A percentile compares a stretch with the other conserved stretches of the same genome.
Conservation (phyloP, 352 stramenopile genomes). For the Peronosclerospora sorghi region DNA sequence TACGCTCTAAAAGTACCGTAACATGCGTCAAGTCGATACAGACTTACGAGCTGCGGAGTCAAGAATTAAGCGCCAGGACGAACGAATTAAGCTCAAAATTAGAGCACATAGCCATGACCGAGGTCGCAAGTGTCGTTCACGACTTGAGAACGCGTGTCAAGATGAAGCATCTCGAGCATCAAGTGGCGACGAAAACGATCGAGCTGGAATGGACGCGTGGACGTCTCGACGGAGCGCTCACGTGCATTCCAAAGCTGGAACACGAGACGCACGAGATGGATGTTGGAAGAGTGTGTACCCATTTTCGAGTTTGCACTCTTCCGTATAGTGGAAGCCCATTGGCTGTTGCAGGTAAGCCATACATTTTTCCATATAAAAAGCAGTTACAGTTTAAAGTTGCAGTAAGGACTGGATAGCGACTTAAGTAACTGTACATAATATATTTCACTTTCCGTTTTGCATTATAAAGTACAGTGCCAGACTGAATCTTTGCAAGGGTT, state of each 20-base stretch:
- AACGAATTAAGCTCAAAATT: constrained; percentile 11
- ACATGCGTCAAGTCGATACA: constrained; percentile 24
- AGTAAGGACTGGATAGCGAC: no score
- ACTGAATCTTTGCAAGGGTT: no score
- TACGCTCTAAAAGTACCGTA: constrained; percentile 7
- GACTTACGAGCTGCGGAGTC: constrained; percentile 21
- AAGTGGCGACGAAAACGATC: constrained; percentile 5
- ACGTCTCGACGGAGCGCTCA: constrained; percentile 10
- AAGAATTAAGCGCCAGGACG: constrained; percentile 11
- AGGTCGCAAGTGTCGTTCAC: constrained; percentile 24
- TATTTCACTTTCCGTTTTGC: no score
- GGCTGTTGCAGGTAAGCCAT: no score
- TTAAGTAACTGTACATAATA: no score
- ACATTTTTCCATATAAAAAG: no score
- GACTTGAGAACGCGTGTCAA: constrained; percentile 31
- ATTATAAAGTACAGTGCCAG: no score
- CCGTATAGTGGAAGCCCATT: no score
- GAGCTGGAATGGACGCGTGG: constrained; percentile 9
- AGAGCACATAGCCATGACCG: constrained; percentile 11
- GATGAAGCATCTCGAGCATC: background rate
- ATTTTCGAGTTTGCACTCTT: no score
- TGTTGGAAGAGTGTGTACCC: no score
- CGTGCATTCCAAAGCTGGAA: constrained; percentile 7
- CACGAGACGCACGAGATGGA: constrained; percentile 18
- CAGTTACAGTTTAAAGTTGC: no score